Evolutionary conservation across 1,139 yeast genomes (phyloP).

Genomic region (Yamadazyma dendronema): DNA sequence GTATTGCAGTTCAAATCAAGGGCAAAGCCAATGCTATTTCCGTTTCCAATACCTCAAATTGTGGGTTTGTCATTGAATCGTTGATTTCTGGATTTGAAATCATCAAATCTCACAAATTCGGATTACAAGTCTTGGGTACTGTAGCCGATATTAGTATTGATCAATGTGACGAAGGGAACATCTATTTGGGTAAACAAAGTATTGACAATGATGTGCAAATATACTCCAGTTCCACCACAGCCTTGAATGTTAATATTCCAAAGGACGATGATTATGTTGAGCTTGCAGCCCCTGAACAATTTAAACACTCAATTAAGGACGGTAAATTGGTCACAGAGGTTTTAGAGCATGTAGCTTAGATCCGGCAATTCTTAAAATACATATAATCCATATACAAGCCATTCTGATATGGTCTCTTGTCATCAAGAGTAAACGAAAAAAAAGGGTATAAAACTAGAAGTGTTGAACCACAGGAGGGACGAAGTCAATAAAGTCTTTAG

Average conservation of each 20-base stretch:
- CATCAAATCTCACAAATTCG: conserved; percentile 78
- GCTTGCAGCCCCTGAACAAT: conserved; percentile 83
- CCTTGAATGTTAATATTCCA: conserved; percentile 82
- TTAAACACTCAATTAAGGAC: conserved; percentile 54
- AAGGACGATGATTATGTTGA: conserved; percentile 64
- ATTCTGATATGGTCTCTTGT: no score
- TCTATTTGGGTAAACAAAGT: conserved; percentile 73
- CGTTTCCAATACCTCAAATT: conserved; percentile 65
- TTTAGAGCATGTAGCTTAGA: conserved; percentile 47
- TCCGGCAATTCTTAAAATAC: no score
- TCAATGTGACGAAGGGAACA: conserved; percentile 81
- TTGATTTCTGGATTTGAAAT: conserved; percentile 87
- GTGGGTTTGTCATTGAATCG: conserved; percentile 78
- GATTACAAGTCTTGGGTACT: conserved; percentile 76
- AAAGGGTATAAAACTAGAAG: neutral
- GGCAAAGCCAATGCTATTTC: conserved; percentile 93
- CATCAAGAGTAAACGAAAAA: no score
- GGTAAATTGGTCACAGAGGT: conserved; percentile 45
- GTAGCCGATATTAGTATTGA: conserved; percentile 86
- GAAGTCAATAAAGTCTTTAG: neutral
- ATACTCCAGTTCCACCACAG: conserved; percentile 80
- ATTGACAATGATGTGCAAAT: conserved; percentile 62
- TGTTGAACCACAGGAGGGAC: neutral
- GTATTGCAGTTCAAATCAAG: conserved; percentile 73
- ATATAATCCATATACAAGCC: neutral